Evolutionary conservation across 2,329 filamentous ascomycete species (phyloP), one percentile per base, ranked within the genome.

Genomic region (Lachnellula suecica): DNA sequence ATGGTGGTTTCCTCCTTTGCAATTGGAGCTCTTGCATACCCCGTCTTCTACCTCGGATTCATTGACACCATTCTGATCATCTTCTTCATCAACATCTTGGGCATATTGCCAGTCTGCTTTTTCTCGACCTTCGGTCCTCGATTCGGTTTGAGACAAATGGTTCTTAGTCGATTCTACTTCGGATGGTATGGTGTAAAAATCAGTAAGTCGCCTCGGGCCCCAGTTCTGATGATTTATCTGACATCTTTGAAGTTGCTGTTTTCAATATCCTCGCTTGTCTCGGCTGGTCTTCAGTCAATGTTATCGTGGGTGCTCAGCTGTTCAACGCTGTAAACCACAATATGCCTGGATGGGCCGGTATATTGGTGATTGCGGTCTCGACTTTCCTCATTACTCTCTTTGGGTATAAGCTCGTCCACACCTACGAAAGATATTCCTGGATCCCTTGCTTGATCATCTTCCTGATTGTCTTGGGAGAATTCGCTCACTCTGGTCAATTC

Each of bases 111-210:
- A 0, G 88, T 90, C 15, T 87, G 82, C 65, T 90, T 86, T 71
- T 91, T 91, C 74, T 88, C 85, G 2, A 88, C 83, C 17, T 90
- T 91, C 64, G 88, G 89, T 2, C 85, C 89, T 2, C 73, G 74
- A 8, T 91, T 90, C 59, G 89, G 88, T 4, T 75, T 91, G 58
- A 82, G 89, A 49, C 89, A 91, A 66, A 91, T 92, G 84, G 86
- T 91, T 1, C 75, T 92, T n/a, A 84, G 85, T 10, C 78, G 88
- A 31, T 91, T 87, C 71, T 91, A 79, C 71, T 91, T 91, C 66
- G 88, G 88, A 8, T 89, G 82, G 70, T 84, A 81, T 59, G 79
- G 78, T n/a, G 83, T 84, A 27, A 88, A 87, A 68, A 69, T 89
- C 59, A 81, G 83, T 85, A 71, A 68, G 78, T 72, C 15, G 40